Percentiles rank a stretch among this genome's conserved stretches.
Conservation (phyloP, 352 stramenopile species). For the Globisporangium paddicum region DNA sequence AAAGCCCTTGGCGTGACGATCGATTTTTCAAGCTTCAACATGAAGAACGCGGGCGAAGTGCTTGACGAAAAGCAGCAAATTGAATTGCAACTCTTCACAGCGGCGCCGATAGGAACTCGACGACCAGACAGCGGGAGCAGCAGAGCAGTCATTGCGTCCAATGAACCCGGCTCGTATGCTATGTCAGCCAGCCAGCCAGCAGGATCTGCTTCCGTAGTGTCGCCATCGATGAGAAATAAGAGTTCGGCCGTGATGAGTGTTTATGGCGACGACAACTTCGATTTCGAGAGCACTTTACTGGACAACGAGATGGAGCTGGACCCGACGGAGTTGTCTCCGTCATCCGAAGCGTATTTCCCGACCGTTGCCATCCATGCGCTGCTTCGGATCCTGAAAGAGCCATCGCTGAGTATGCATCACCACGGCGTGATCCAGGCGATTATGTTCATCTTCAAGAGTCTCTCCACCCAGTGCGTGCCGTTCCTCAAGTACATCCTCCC, state of each 20-base stretch:
- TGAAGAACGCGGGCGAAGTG: constrained; percentile 46
- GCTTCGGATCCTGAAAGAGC: constrained; percentile 95
- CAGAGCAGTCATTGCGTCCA: constrained; percentile 1
- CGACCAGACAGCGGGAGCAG: constrained; percentile 29
- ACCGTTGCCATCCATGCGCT: constrained; percentile 97
- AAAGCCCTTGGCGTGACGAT: constrained; percentile 51
- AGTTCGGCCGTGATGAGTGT: constrained; percentile 8
- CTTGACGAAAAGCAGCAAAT: constrained; percentile 87
- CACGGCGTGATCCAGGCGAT: constrained; percentile 97
- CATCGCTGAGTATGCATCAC: constrained; percentile 94
- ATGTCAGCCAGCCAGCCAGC: constrained; percentile 20
- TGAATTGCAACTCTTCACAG: constrained; percentile 81
- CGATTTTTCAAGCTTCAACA: constrained; percentile 52
- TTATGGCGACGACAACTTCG: constrained; percentile 37
- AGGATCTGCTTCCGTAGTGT: constrained; percentile 12
- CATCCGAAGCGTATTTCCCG: constrained; percentile 94
- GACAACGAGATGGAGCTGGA: constrained; percentile 64
- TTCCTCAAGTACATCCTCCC: constrained; percentile 98
- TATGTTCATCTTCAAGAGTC: constrained; percentile 98
- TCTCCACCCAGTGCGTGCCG: constrained; percentile 93
- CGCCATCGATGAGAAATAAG: constrained; percentile 23
- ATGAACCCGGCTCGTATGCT: constrained; percentile 4
- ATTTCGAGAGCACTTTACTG: constrained; percentile 66
- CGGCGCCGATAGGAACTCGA: constrained; percentile 79
- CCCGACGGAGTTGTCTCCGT: constrained; percentile 60